phyloP scores from a whole-genome alignment of 352 stramenopile species.

The Globisporangium nagaii region DNA sequence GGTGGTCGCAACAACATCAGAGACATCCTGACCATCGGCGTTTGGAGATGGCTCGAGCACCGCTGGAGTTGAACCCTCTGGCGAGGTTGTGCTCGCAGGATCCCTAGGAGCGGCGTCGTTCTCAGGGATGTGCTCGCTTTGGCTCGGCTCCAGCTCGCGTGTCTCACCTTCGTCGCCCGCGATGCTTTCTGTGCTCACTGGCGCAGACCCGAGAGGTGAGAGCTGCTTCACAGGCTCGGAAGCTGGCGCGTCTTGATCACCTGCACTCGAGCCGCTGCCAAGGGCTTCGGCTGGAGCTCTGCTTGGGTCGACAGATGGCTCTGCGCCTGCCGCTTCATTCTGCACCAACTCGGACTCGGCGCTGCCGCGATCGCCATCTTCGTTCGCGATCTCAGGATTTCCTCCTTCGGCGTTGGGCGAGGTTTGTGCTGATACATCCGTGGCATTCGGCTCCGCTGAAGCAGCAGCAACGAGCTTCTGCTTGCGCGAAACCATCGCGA shows the following conservation, averaged over 20 bases:
- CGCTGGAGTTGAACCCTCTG: neutral
- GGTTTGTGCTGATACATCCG: too few relatives aligned
- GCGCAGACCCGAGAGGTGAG: too few relatives aligned
- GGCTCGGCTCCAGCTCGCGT: neutral
- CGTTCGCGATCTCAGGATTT: neutral
- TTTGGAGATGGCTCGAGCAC: neutral
- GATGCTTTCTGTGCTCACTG: neutral
- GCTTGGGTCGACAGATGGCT: neutral
- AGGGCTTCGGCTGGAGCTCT: neutral
- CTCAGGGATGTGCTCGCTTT: neutral
- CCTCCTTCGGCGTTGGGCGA: neutral
- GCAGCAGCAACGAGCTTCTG: constrained; percentile 4
- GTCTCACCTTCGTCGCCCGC: neutral
- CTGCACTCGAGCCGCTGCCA: neutral
- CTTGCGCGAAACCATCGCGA: constrained; percentile 41
- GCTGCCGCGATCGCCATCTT: neutral
- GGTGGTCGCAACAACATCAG: neutral
- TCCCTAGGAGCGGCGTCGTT: too few relatives aligned
- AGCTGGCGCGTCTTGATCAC: neutral
- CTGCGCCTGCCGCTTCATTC: neutral
- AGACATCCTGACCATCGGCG: neutral
- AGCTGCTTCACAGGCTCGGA: neutral
- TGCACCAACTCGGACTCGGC: neutral
- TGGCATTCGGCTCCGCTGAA: too few relatives aligned
- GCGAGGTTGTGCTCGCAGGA: too few relatives aligned